These are phyloP conservation scores for Aspergillus calidoustus DNA, from an alignment of 2,329 filamentous ascomycete genomes.

Conservation along the genomic window DNA sequence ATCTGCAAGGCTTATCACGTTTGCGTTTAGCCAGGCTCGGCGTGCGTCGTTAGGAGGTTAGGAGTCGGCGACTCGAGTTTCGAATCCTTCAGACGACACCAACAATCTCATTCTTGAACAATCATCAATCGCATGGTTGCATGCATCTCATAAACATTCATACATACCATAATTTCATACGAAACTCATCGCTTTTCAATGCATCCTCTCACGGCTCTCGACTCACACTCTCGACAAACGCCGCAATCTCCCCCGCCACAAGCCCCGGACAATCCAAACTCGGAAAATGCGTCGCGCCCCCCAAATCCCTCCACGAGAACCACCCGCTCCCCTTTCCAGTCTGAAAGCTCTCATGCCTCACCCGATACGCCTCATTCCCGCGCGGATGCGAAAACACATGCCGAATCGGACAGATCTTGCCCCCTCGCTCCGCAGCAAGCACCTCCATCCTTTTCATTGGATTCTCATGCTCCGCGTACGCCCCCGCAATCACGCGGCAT, in stretches of 20 bases:
- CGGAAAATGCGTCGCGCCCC: slow-evolving; percentile 4
- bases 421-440: background rate
- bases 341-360: background rate
- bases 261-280: slow-evolving; percentile 1
- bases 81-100: background rate
- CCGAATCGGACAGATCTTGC: background rate
- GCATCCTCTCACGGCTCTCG: background rate
- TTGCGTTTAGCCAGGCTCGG: background rate
- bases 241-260: slow-evolving; percentile 1
- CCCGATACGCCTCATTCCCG: background rate
- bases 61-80: background rate
- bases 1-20: background rate
- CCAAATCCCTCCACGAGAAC: background rate
- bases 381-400: slow-evolving; percentile 5
- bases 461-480: background rate
- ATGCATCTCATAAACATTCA: too few relatives aligned
- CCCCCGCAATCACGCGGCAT: background rate
- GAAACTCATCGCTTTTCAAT: background rate
- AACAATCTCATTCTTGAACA: too few relatives aligned
- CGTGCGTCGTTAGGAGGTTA: background rate
- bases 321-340: background rate
- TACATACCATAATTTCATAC: background rate
- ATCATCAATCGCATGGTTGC: too few relatives aligned
- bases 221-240: background rate
- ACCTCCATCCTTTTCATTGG: slow-evolving; percentile 2